Evolutionary conservation across 805 yeast genomes (phyloP).

Genomic region (Saccharomyces jurei): DNA sequence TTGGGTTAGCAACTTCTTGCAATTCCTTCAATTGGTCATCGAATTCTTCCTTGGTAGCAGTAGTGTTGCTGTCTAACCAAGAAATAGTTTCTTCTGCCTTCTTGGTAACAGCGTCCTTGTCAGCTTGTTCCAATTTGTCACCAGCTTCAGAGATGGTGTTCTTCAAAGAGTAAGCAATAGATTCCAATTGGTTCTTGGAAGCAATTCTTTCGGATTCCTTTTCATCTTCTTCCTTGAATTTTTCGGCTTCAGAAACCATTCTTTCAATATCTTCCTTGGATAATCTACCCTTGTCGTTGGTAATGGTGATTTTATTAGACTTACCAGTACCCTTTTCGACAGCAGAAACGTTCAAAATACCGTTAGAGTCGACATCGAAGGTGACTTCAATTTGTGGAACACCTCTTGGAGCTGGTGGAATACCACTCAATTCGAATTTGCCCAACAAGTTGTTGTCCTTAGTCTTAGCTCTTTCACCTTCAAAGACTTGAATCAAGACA

Average conservation of each 20-base stretch:
- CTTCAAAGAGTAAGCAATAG: constrained; percentile 92
- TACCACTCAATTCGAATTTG: constrained; percentile 93
- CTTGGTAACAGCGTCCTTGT: constrained; percentile 65
- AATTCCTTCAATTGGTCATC: constrained; percentile 93
- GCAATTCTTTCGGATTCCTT: constrained; percentile 87
- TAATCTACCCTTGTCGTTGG: constrained; percentile 98
- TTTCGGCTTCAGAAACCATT: constrained; percentile 97
- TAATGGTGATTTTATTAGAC: constrained; percentile 91
- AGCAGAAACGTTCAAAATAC: constrained; percentile 94
- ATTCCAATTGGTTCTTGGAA: constrained; percentile 93
- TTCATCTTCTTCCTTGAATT: constrained; percentile 95
- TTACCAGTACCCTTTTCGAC: constrained; percentile 99
- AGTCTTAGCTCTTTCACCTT: constrained; percentile 97
- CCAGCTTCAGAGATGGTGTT: constrained; percentile 67
- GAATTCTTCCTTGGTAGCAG: constrained; percentile 90
- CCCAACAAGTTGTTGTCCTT: constrained; percentile 96
- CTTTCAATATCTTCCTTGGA: constrained; percentile 96
- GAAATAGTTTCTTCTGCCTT: constrained; percentile 77
- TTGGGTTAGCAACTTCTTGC: constrained; percentile 93
- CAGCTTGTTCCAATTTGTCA: constrained; percentile 71
- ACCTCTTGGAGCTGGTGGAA: constrained; percentile 99
- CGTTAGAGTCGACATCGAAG: constrained; percentile 94
- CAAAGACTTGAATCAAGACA: constrained; percentile 95
- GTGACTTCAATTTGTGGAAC: constrained; percentile 97
- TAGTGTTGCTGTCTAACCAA: constrained; percentile 89